Evolutionary conservation across 2,329 filamentous ascomycete genomes (phyloP).

Genomic region (Bipolaris victoriae): DNA sequence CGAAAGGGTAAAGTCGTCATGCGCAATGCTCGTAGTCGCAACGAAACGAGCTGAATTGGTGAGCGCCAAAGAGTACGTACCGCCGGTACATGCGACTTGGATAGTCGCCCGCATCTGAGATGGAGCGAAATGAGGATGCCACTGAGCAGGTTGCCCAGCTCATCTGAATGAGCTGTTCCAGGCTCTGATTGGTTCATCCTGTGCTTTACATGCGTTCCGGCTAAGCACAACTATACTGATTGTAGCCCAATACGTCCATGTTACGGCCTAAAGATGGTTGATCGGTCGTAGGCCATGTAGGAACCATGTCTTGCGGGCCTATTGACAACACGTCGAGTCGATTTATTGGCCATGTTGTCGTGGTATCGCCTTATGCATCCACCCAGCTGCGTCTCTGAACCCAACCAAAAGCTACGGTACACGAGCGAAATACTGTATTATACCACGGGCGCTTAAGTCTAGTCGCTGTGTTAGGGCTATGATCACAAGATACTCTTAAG

Average conservation of each 20-base stretch:
- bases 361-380: slow-evolving; percentile 22
- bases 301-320: slow-evolving; percentile 24
- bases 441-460: slow-evolving; percentile 43
- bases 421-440: slow-evolving; percentile 34
- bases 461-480: slow-evolving; percentile 30
- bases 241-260: slow-evolving; percentile 41
- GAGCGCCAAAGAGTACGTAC: slow-evolving; percentile 22
- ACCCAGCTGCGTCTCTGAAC: slow-evolving; percentile 28
- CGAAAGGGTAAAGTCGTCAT: slow-evolving; percentile 25
- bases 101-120: slow-evolving; percentile 27
- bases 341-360: slow-evolving; percentile 36
- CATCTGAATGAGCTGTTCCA: slow-evolving; percentile 27
- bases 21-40: slow-evolving; percentile 23
- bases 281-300: slow-evolving; percentile 30
- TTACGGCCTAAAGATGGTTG: slow-evolving; percentile 21
- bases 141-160: slow-evolving; percentile 26
- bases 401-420: slow-evolving; percentile 36
- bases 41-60: slow-evolving; percentile 25
- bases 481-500: slow-evolving; percentile 33
- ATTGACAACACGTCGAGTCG: slow-evolving; percentile 28
- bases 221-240: slow-evolving; percentile 41
- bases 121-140: slow-evolving; percentile 30
- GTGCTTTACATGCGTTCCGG: slow-evolving; percentile 42
- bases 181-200: slow-evolving; percentile 38
- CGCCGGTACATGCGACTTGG: slow-evolving; percentile 22